phyloP scores from a whole-genome alignment of 1,139 yeast genomes.

The Saccharomyces hybrid region DNA sequence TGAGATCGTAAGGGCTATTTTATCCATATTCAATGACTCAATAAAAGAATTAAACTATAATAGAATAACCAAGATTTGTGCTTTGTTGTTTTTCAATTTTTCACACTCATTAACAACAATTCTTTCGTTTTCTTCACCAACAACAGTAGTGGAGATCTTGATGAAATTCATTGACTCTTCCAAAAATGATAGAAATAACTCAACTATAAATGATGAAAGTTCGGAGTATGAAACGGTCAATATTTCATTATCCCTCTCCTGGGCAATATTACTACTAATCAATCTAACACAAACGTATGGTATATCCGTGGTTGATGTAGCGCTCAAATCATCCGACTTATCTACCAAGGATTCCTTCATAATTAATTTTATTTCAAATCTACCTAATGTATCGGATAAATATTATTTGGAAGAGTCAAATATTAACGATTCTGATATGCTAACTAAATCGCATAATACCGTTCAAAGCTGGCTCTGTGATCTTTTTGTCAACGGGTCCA shows the following conservation, averaged over 20 bases:
- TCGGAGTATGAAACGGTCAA: slow-evolving; percentile 22
- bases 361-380: slow-evolving; percentile 20
- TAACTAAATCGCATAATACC: slow-evolving; percentile 33
- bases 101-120: slow-evolving; percentile 27
- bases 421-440: slow-evolving; percentile 13
- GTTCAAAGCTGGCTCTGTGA: slow-evolving; percentile 75
- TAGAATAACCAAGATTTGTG: slow-evolving; percentile 23
- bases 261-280: slow-evolving; percentile 22
- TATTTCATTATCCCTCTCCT: slow-evolving; percentile 22
- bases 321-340: slow-evolving; percentile 10
- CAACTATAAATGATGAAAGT: slow-evolving; percentile 17
- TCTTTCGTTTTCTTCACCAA: slow-evolving; percentile 22
- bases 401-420: slow-evolving; percentile 14
- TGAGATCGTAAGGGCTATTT: slow-evolving; percentile 36
- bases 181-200: slow-evolving; percentile 18
- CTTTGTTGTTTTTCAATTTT: slow-evolving; percentile 23
- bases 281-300: slow-evolving; percentile 19
- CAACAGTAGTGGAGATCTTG: slow-evolving; percentile 13
- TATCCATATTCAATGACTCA: slow-evolving; percentile 36
- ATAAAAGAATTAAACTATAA: slow-evolving; percentile 30
- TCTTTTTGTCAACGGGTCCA: slow-evolving; percentile 76
- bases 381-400: slow-evolving; percentile 23
- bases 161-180: slow-evolving; percentile 23
- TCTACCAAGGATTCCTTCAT: slow-evolving; percentile 19
- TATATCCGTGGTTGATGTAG: slow-evolving; percentile 19